Conservation (phyloP, 2,329 filamentous ascomycete genomes). For the Malbranchea cinnamomea region DNA sequence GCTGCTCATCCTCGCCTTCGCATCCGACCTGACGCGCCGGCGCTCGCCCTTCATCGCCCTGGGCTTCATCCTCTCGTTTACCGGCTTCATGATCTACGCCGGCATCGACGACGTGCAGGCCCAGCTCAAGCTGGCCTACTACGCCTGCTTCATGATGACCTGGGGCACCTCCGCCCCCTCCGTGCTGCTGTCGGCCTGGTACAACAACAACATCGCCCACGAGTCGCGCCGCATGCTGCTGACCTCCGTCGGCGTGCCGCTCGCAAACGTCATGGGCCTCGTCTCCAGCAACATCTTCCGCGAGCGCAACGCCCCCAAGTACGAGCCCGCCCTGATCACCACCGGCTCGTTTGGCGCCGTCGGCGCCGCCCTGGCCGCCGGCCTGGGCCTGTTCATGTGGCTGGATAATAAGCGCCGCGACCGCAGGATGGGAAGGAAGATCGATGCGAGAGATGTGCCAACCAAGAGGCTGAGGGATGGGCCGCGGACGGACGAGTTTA, state of each 20-base stretch:
- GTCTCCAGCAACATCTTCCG: constrained; percentile 55
- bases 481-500: constrained; percentile 37
- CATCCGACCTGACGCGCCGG: constrained; percentile 49
- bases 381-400: constrained; percentile 49
- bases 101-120: constrained; percentile 47
- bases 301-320: constrained; percentile 48
- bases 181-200: constrained; percentile 55
- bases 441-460: constrained; percentile 42
- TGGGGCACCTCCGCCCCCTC: constrained; percentile 64
- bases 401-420: constrained; percentile 50
- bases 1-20: constrained; percentile 57
- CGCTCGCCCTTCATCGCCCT: constrained; percentile 61
- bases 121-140: constrained; percentile 51
- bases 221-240: constrained; percentile 57
- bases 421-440: constrained; percentile 36
- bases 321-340: constrained; percentile 50
- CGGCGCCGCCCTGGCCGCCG: constrained; percentile 40
- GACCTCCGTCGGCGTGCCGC: constrained; percentile 56
- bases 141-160: constrained; percentile 67
- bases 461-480: constrained; percentile 43
- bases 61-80: constrained; percentile 59
- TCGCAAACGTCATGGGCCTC: constrained; percentile 64
- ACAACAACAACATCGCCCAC: constrained; percentile 71
- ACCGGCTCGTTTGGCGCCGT: constrained; percentile 48
- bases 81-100: constrained; percentile 66